phyloP scores from a whole-genome alignment of 306 rosid genomes.

The Pyrus pyrifolia region DNA sequence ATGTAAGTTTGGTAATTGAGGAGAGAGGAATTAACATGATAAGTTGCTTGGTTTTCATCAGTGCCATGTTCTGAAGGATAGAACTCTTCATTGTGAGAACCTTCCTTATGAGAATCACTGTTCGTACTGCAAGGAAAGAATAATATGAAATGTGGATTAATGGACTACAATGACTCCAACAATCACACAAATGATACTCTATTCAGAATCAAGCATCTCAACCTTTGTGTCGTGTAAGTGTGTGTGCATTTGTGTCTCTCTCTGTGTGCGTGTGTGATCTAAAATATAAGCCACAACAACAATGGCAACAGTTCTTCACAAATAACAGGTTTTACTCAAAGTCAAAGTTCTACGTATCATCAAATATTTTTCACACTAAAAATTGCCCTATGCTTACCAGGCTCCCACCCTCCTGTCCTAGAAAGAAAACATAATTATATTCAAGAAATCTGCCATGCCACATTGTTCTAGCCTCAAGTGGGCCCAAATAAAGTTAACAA shows the following conservation, averaged over 20 bases:
- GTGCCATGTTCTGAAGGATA: constrained; percentile 46
- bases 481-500: not conserved
- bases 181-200: not conserved
- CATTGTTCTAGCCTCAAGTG: not conserved
- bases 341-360: not conserved
- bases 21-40: constrained; percentile 20
- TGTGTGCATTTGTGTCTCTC: not conserved
- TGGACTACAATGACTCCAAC: not conserved
- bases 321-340: not conserved
- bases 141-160: constrained; percentile 1
- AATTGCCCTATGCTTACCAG: not conserved
- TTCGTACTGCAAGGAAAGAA: constrained; percentile 42
- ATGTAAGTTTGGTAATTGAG: constrained; percentile 71
- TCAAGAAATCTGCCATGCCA: not conserved
- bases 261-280: not conserved
- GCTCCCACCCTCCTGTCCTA: not conserved
- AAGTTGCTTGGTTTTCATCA: constrained; percentile 41
- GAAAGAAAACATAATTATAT: not conserved
- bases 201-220: not conserved
- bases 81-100: constrained; percentile 32
- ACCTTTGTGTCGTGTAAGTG: not conserved
- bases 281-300: not conserved
- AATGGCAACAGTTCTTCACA: not conserved
- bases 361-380: not conserved
- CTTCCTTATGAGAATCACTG: constrained; percentile 25